Conservation (phyloP, 257 asterid species). For the Rauvolfia tetraphylla region DNA sequence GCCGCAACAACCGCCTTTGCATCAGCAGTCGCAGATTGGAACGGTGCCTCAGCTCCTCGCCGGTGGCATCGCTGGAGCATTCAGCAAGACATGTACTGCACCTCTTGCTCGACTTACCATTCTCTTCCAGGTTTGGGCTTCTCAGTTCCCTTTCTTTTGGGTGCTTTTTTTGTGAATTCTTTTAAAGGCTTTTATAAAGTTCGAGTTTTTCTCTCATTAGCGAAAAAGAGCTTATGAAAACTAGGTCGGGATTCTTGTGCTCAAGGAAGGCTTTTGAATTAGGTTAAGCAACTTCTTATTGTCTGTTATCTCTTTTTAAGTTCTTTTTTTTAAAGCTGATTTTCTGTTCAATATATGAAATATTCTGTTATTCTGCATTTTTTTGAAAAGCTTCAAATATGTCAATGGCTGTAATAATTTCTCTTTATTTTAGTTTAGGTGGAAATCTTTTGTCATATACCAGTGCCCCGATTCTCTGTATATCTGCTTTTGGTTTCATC, state of each 20-base stretch:
- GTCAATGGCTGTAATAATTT: too few relatives aligned
- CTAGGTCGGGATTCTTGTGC: not conserved
- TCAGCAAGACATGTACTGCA: conserved; percentile 94
- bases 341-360: not conserved
- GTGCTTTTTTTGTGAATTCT: not conserved
- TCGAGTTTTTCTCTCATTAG: not conserved
- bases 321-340: not conserved
- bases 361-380: not conserved
- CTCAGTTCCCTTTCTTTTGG: not conserved
- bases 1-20: conserved; percentile 39
- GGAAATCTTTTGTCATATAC: not conserved
- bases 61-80: conserved; percentile 97
- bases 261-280: not conserved
- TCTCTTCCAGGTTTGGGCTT: conserved; percentile 67
- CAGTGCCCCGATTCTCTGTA: not conserved
- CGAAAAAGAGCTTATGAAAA: not conserved
- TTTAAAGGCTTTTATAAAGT: not conserved
- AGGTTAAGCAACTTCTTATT: not conserved
- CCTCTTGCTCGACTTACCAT: conserved; percentile 91
- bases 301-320: not conserved
- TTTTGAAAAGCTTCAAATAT: not conserved
- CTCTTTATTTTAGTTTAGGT: not conserved
- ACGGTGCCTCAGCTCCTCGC: conserved; percentile 88
- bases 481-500: not conserved
- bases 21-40: conserved; percentile 61